A percentile compares a stretch with the other conserved stretches of the same genome.
Evolutionary conservation across 2,329 filamentous ascomycete species (phyloP).

Genomic region (Tolypocladium tundrense): DNA sequence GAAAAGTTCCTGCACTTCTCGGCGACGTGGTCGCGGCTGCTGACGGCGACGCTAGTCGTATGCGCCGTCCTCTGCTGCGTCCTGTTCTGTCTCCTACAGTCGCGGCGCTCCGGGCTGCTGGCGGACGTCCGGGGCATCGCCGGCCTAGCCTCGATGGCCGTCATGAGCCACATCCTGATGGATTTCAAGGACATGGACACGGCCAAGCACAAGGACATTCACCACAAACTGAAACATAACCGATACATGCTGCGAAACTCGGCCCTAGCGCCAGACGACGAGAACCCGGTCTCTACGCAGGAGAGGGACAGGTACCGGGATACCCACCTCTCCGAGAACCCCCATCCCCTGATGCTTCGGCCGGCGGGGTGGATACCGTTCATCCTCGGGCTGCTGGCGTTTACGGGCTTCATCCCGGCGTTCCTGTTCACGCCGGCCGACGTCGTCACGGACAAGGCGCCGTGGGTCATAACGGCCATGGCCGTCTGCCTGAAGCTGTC

Average conservation of each 20-base stretch:
- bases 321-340: conserved; percentile 44
- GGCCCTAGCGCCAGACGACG: conserved; percentile 55
- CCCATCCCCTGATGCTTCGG: conserved; percentile 60
- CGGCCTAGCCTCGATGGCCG: conserved; percentile 66
- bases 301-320: conserved; percentile 38
- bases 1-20: conserved; percentile 47
- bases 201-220: conserved; percentile 55
- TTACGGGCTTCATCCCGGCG: conserved; percentile 47
- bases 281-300: conserved; percentile 28
- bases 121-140: conserved; percentile 64
- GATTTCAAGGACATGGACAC: conserved; percentile 66
- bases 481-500: conserved; percentile 57
- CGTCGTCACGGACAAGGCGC: conserved; percentile 47
- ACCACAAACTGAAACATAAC: conserved; percentile 53
- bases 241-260: conserved; percentile 63
- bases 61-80: conserved; percentile 47
- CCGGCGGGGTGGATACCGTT: conserved; percentile 49
- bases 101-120: conserved; percentile 53
- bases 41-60: conserved; percentile 45
- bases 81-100: conserved; percentile 51
- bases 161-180: conserved; percentile 60
- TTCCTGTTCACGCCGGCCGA: conserved; percentile 50
- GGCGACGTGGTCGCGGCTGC: conserved; percentile 48
- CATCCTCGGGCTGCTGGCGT: conserved; percentile 44
- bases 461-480: conserved; percentile 55